Evolutionary conservation across 1,284 basidiomycete species (phyloP).

Genomic region (Puccinia coronata): DNA sequence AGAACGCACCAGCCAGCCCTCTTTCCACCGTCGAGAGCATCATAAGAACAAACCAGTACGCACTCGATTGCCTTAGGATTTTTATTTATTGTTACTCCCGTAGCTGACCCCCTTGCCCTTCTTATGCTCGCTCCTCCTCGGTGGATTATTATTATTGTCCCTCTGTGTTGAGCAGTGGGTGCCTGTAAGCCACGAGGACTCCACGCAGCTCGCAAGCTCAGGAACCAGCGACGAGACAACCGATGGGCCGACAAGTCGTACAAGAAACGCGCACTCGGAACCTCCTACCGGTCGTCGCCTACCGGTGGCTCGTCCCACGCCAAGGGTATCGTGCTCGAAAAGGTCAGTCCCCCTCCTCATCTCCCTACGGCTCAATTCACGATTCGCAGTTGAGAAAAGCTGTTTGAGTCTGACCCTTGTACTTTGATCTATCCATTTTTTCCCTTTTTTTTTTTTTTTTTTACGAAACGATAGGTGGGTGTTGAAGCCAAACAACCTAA

Average conservation of each 20-base stretch:
- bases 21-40: too few species aligned
- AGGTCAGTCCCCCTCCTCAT: constrained; percentile 65
- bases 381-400: too few species aligned
- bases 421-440: neutral
- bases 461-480: constrained; percentile 59
- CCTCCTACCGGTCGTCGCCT: constrained; percentile 99
- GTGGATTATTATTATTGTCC: too few species aligned
- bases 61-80: too few species aligned
- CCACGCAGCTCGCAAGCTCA: constrained; percentile 98
- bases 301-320: constrained; percentile 99
- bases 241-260: constrained; percentile 99
- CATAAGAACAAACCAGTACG: too few species aligned
- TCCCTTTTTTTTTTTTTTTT: neutral
- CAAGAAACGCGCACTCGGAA: constrained; percentile 99
- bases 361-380: neutral
- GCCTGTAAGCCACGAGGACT: constrained; percentile 84
- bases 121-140: too few species aligned
- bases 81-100: too few species aligned
- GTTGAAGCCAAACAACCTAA: constrained; percentile 94
- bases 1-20: neutral
- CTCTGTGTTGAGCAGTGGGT: too few species aligned
- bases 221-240: constrained; percentile 89
- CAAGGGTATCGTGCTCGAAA: constrained; percentile 99
- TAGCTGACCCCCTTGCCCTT: neutral
- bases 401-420: too few species aligned